phyloP scores from a whole-genome alignment of 768 basidiomycete species.

The Harrya chromipes region DNA sequence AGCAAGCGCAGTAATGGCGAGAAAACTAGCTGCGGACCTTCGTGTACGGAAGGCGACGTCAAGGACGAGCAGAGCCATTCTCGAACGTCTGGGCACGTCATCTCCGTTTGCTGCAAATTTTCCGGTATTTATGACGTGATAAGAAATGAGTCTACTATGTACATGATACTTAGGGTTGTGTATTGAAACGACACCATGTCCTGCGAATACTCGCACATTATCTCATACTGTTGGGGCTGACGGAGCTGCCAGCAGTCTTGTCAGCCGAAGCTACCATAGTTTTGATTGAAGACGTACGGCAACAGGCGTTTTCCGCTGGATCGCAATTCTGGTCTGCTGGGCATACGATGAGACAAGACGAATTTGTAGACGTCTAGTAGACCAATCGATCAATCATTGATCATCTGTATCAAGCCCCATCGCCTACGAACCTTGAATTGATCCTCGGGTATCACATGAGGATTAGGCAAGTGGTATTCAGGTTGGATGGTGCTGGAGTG shows the following conservation, averaged over 20 bases:
- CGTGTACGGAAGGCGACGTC: constrained; percentile 47
- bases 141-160: constrained; percentile 7
- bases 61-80: constrained; percentile 48
- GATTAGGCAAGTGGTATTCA: constrained; percentile 56
- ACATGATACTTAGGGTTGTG: neutral
- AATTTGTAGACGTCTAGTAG: constrained; percentile 46
- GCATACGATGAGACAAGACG: constrained; percentile 69
- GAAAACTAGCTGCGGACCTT: constrained; percentile 62
- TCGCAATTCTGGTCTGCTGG: constrained; percentile 67
- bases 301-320: constrained; percentile 70
- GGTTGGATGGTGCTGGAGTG: constrained; percentile 96
- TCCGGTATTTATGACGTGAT: constrained; percentile 50
- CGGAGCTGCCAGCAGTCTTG: constrained; percentile 39
- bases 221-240: constrained; percentile 43
- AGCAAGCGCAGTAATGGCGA: constrained; percentile 59
- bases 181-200: no score
- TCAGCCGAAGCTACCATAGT: constrained; percentile 1
- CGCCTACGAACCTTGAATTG: constrained; percentile 44
- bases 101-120: constrained; percentile 72
- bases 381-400: constrained; percentile 4
- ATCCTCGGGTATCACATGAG: constrained; percentile 40
- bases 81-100: constrained; percentile 59
- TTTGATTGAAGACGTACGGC: constrained; percentile 53
- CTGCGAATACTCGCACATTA: constrained; percentile 7
- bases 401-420: neutral